Percentiles rank a stretch among this genome's conserved stretches.
Conservation (phyloP, 306 rosid genomes). For the Malus fusca region DNA sequence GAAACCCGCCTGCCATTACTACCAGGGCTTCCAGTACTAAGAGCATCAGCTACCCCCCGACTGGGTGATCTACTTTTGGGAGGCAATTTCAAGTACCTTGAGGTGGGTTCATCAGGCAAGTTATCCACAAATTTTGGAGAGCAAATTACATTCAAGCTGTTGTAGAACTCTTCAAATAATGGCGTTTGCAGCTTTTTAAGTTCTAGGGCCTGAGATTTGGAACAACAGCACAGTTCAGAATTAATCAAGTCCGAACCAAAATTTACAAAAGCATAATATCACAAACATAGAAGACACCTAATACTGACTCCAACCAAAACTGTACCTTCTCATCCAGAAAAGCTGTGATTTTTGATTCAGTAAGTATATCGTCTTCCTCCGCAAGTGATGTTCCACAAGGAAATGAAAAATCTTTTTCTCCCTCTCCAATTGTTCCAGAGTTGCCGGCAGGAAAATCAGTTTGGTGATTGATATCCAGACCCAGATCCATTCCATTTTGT, state of each 20-base stretch:
- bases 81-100: constrained; percentile 79
- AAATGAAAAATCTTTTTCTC: constrained; percentile 55
- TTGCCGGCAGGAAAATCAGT: constrained; percentile 29
- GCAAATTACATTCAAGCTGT: constrained; percentile 64
- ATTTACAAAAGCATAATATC: neutral
- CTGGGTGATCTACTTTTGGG: constrained; percentile 93
- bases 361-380: constrained; percentile 90
- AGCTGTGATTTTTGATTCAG: constrained; percentile 83
- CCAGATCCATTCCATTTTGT: constrained; percentile 27
- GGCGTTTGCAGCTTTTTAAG: constrained; percentile 95
- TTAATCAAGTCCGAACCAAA: constrained; percentile 5
- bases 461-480: constrained; percentile 25
- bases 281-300: neutral
- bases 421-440: constrained; percentile 37
- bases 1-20: constrained; percentile 61
- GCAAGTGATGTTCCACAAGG: constrained; percentile 59
- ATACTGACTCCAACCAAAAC: constrained; percentile 8
- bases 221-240: constrained; percentile 7
- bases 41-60: constrained; percentile 46
- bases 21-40: constrained; percentile 65
- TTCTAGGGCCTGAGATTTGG: constrained; percentile 71
- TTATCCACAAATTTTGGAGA: constrained; percentile 57
- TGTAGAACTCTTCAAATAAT: constrained; percentile 81
- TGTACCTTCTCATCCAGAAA: constrained; percentile 95
- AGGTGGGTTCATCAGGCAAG: constrained; percentile 48